These are phyloP conservation scores for Nakazawaea wyomingensis DNA, from an alignment of 805 yeast species.

Conservation along the genomic window DNA sequence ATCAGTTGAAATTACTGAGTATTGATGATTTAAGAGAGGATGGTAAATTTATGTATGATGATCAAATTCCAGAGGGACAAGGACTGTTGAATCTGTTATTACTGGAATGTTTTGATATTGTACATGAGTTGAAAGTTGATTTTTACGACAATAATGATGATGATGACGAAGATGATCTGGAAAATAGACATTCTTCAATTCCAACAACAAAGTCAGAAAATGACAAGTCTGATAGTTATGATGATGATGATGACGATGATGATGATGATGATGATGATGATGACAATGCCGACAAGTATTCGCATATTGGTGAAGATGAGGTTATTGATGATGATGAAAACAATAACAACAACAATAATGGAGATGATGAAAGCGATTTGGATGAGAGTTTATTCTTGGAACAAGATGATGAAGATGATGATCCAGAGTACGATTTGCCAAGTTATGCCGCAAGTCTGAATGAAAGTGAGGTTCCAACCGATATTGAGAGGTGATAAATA, in stretches of 20 bases:
- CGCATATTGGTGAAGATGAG: constrained; percentile 21
- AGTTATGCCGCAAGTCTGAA: constrained; percentile 26
- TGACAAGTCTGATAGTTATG: constrained; percentile 25
- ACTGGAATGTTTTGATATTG: constrained; percentile 91
- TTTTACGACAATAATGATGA: constrained; percentile 57
- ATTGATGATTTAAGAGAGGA: constrained; percentile 82
- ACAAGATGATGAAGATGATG: constrained; percentile 16
- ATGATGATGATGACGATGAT: constrained; percentile 26
- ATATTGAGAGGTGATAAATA: constrained; percentile 15
- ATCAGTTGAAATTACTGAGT: constrained; percentile 88
- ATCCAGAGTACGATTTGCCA: constrained; percentile 20
- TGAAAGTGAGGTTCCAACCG: constrained; percentile 26
- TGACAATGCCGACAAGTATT: constrained; percentile 22
- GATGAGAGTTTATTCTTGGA: constrained; percentile 6
- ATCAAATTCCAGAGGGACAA: constrained; percentile 95
- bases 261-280: constrained; percentile 27
- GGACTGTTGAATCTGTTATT: constrained; percentile 87
- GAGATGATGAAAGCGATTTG: constrained; percentile 5
- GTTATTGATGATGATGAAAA: constrained; percentile 22
- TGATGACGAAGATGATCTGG: constrained; percentile 21
- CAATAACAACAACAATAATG: constrained; percentile 2
- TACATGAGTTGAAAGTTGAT: constrained; percentile 86
- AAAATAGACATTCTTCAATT: constrained; percentile 10
- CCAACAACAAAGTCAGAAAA: constrained; percentile 8
- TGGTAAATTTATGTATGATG: constrained; percentile 87